A percentile compares a stretch with the other conserved stretches of the same genome.
phyloP scores from a whole-genome alignment of 1,284 basidiomycete genomes.

The Takashimella koratensis region DNA sequence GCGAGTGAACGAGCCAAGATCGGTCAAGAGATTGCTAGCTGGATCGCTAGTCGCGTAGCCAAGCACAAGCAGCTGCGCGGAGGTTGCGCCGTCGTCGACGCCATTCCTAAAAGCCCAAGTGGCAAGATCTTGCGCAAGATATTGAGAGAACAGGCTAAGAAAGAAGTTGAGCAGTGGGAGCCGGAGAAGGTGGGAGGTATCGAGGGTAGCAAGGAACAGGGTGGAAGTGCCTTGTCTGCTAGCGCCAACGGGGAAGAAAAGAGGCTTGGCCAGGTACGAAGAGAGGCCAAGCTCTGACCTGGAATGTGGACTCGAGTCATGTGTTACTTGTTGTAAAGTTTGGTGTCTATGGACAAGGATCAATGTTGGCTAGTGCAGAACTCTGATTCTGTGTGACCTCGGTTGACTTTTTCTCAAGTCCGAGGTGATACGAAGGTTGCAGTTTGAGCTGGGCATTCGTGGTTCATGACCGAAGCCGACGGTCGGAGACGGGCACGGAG shows the following conservation, averaged over 20 bases:
- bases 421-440: no score
- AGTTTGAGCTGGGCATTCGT: no score
- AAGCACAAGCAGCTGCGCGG: constrained; percentile 52
- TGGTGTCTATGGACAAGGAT: no score
- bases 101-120: constrained; percentile 51
- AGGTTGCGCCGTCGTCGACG: constrained; percentile 50
- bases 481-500: no score
- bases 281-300: background rate
- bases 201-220: background rate
- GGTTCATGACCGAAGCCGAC: no score
- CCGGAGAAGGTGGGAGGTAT: background rate
- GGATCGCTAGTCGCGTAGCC: constrained; percentile 59
- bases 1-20: constrained; percentile 42
- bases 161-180: constrained; percentile 19
- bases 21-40: constrained; percentile 56
- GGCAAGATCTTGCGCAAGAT: constrained; percentile 46
- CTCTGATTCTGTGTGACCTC: no score
- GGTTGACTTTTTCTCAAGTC: no score
- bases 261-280: background rate
- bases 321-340: no score
- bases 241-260: background rate
- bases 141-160: constrained; percentile 30
- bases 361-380: no score
- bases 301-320: no score
- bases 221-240: background rate